These are phyloP conservation scores for Malus sieversii DNA, from an alignment of 306 rosid genomes.

Conservation along the genomic window DNA sequence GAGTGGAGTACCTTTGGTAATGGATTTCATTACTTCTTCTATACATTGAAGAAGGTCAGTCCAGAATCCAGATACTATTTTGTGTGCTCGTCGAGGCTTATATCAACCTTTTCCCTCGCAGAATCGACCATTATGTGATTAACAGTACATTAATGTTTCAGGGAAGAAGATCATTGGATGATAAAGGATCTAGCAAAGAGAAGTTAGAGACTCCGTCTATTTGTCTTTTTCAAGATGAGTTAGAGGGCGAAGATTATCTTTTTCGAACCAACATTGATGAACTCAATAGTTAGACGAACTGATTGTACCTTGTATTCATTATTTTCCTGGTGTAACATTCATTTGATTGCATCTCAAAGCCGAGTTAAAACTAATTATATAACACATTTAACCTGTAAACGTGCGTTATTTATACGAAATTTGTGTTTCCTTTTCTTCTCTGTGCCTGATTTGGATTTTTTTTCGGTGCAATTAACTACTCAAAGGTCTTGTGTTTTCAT, in stretches of 20 bases:
- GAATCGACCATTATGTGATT: constrained; percentile 3
- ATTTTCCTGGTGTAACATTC: neutral
- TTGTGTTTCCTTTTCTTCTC: neutral
- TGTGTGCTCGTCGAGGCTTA: neutral
- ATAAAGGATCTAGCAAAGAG: constrained; percentile 34
- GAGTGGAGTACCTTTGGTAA: constrained; percentile 85
- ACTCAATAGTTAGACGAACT: constrained; percentile 32
- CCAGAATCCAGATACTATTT: constrained; percentile 11
- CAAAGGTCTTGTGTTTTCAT: too few species aligned
- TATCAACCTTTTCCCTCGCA: neutral
- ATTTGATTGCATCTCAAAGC: neutral
- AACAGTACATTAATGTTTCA: constrained; percentile 22
- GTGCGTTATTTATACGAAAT: neutral
- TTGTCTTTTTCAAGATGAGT: constrained; percentile 65
- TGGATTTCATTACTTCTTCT: constrained; percentile 84
- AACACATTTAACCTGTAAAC: neutral
- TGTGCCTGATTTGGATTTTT: too few species aligned
- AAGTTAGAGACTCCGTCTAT: constrained; percentile 34
- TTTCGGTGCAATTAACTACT: neutral
- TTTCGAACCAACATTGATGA: constrained; percentile 69
- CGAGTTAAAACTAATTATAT: neutral
- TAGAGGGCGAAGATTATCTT: constrained; percentile 74
- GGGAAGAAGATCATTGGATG: constrained; percentile 48
- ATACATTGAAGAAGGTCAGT: constrained; percentile 72
- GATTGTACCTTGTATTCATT: neutral